Percentiles rank a stretch among this genome's conserved stretches.
These are phyloP conservation scores for Trichoderma atroviride DNA, from an alignment of 2,329 filamentous ascomycete genomes.

Conservation along the genomic window DNA sequence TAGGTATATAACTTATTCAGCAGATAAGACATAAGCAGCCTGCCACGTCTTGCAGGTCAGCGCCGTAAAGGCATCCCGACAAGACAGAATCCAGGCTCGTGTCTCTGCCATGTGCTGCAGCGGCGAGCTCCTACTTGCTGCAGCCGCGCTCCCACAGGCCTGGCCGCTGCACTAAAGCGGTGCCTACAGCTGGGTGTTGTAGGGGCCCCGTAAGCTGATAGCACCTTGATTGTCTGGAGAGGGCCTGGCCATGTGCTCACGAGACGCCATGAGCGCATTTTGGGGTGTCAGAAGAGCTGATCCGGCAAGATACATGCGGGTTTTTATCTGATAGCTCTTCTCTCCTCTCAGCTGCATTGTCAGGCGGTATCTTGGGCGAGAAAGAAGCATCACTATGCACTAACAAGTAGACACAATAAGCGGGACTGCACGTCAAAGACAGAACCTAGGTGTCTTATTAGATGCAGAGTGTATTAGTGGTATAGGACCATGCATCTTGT, in stretches of 20 bases:
- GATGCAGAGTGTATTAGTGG: too few relatives aligned
- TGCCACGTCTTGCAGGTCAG: not conserved
- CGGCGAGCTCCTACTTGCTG: slow-evolving; percentile 18
- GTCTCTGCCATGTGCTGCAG: slow-evolving; percentile 13
- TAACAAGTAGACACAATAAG: not conserved
- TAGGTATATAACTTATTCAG: not conserved
- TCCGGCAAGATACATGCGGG: not conserved
- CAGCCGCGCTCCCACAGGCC: not conserved
- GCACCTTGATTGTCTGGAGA: not conserved
- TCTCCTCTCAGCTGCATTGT: not conserved
- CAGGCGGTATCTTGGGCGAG: not conserved
- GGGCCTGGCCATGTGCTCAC: not conserved
- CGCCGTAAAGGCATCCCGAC: not conserved
- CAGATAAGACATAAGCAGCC: not conserved
- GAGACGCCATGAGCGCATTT: not conserved
- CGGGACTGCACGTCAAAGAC: not conserved
- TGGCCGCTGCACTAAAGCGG: not conserved
- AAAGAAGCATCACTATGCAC: not conserved
- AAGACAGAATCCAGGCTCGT: not conserved
- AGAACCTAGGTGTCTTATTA: not conserved
- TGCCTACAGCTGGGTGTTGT: not conserved
- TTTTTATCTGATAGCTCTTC: not conserved
- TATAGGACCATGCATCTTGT: too few relatives aligned
- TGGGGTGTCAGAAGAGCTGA: not conserved
- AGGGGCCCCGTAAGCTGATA: not conserved